These are phyloP conservation scores for Salix purpurea DNA, from an alignment of 345 rosid genomes.

Conservation along the genomic window DNA sequence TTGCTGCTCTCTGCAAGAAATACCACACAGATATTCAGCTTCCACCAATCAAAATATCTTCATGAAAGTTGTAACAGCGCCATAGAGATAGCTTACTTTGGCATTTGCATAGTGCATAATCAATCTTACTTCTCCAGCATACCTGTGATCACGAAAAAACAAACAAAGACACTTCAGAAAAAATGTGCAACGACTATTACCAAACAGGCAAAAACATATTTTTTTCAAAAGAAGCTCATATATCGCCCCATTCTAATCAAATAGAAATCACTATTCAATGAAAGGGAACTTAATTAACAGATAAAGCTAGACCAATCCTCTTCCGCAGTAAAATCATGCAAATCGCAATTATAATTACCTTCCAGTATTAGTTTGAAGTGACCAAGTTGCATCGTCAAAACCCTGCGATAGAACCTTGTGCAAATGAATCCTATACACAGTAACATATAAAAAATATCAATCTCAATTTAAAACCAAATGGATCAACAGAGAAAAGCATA, in stretches of 20 bases:
- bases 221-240: too few species aligned
- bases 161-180: not conserved
- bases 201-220: not conserved
- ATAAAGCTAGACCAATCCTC: not conserved
- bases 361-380: conserved; percentile 73
- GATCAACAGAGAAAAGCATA: not conserved
- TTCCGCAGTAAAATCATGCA: not conserved
- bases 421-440: conserved; percentile 58
- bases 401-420: conserved; percentile 72
- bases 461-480: not conserved
- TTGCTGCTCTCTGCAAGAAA: conserved; percentile 43
- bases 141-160: conserved; percentile 36
- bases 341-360: conserved; percentile 36
- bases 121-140: conserved; percentile 76
- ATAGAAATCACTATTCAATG: not conserved
- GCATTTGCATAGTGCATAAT: conserved; percentile 64
- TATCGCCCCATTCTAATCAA: not conserved
- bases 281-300: not conserved
- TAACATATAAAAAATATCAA: conserved; percentile 9
- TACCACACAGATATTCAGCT: not conserved
- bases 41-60: not conserved
- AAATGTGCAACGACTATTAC: not conserved
- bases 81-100: conserved; percentile 35
- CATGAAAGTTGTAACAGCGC: not conserved
- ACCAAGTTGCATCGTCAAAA: conserved; percentile 68